phyloP scores from a whole-genome alignment of 2,329 filamentous ascomycete genomes.

The Fusarium sp. region DNA sequence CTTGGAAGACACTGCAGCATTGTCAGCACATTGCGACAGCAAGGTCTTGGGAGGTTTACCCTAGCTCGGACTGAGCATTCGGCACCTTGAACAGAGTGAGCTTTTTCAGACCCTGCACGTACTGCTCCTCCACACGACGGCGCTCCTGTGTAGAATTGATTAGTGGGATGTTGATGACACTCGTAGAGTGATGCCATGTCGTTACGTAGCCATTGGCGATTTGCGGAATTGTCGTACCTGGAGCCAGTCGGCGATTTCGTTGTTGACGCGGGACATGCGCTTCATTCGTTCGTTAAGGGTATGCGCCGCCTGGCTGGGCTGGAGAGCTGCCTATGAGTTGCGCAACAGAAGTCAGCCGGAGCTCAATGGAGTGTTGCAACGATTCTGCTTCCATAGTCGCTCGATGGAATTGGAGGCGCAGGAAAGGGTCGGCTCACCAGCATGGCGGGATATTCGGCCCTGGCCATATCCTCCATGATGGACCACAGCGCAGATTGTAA shows the following conservation, averaged over 20 bases:
- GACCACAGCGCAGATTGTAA: constrained; percentile 49
- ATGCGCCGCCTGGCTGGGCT: constrained; percentile 83
- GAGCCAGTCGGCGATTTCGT: constrained; percentile 95
- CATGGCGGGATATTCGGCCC: constrained; percentile 93
- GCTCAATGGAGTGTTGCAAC: not conserved
- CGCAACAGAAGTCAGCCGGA: constrained; percentile 37
- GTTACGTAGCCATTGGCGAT: constrained; percentile 21
- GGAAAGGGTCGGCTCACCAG: constrained; percentile 73
- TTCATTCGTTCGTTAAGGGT: constrained; percentile 89
- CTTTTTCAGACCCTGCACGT: constrained; percentile 84
- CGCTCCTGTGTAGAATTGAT: constrained; percentile 75
- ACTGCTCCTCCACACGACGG: constrained; percentile 89
- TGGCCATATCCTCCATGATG: constrained; percentile 80
- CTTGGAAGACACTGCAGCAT: constrained; percentile 81
- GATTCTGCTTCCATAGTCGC: not conserved
- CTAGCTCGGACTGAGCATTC: constrained; percentile 83
- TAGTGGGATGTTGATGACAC: constrained; percentile 8
- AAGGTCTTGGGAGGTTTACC: constrained; percentile 69
- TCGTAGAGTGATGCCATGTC: not conserved
- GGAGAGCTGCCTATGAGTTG: constrained; percentile 75
- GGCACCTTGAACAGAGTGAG: constrained; percentile 80
- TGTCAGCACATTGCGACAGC: constrained; percentile 32
- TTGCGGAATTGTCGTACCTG: constrained; percentile 72
- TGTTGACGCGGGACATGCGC: constrained; percentile 86
- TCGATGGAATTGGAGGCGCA: constrained; percentile 1